These are phyloP conservation scores for Syncephalastrum racemosum DNA, from an alignment of 371 early-diverging fungal species.

Conservation along the genomic window DNA sequence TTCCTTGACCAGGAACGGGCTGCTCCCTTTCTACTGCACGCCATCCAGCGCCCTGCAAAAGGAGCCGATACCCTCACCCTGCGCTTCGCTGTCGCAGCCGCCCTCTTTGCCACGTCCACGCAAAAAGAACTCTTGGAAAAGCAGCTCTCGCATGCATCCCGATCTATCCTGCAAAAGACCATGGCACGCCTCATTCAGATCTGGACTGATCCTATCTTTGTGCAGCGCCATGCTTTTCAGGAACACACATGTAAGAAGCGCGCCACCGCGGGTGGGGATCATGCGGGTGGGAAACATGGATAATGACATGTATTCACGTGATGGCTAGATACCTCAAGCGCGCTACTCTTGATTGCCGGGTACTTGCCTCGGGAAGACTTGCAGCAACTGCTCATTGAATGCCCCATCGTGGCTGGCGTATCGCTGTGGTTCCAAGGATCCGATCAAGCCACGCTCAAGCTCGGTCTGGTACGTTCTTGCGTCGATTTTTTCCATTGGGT, in stretches of 20 bases:
- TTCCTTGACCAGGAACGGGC: background rate
- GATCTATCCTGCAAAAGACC: background rate
- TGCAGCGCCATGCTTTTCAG: conserved; percentile 22
- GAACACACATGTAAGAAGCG: conserved; percentile 37
- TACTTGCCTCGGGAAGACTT: conserved; percentile 18
- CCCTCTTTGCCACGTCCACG: conserved; percentile 1
- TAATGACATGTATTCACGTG: background rate
- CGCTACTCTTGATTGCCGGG: conserved; percentile 23
- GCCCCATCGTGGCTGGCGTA: conserved; percentile 17
- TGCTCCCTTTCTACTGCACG: background rate
- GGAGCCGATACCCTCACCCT: background rate
- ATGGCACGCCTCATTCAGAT: conserved; percentile 12
- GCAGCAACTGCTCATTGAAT: conserved; percentile 8
- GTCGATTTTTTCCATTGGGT: background rate
- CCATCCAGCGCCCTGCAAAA: background rate
- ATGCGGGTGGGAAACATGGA: background rate
- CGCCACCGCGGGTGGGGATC: no score
- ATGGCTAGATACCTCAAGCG: conserved; percentile 30
- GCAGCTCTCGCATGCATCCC: background rate
- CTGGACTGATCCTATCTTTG: conserved; percentile 43
- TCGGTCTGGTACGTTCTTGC: conserved; percentile 29
- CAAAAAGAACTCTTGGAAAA: background rate
- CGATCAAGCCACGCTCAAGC: conserved; percentile 25
- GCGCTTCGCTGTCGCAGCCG: background rate
- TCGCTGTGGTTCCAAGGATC: conserved; percentile 28